Base-by-base conservation (phyloP, 2,329 filamentous ascomycete genomes). In the Pseudogymnoascus sp. region DNA sequence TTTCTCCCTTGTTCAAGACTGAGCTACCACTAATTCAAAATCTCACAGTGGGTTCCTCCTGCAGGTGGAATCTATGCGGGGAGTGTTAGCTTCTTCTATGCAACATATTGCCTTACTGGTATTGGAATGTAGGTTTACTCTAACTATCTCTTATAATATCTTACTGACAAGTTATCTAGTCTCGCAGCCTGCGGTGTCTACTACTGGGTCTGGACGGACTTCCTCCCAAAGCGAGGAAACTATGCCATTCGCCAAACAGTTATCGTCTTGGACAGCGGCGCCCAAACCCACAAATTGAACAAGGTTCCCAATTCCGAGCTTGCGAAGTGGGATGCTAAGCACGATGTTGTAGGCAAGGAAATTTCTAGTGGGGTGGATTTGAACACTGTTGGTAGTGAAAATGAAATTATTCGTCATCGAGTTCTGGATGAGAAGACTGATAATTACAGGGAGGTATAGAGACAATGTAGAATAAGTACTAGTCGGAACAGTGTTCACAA, bases 21-120 rank as follows among this genome's bases (percentile, higher is more conserved):
- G 23, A 48, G 15, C 41, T 48, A 18, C 23, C 21, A 28, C 41
- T 48, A 5, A 48, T 18, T 48, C 41, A 48, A 48, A 28, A 28
- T 28, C 41, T 48, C 41, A 48, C 23, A 48, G 0, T 90, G 86
- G 86, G 86, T 83, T 64, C 86, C 86, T 1, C 87, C 86, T 0
- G 74, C 76, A 0, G 78, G 74, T 0, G 86, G 86, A 0, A 74
- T 74, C 0, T 78, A 79, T 33, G 82, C 79, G 0, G 86, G 85
- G 0, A 81, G 85, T 60, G 85, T 89, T 1, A 85, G 80, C 59
- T 90, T 90, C 71, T 90, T 83, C 82, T 90, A 89, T 64, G 85
- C 78, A 1, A 89, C 85, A 0, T 89, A 89, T 65, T 79, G 80
- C 18, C 80, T 83, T 0, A 79, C 82, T 0, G 85, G 86, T 0